Evolutionary conservation across 805 yeast species (phyloP).

Genomic region (Yarrowia sp.): DNA sequence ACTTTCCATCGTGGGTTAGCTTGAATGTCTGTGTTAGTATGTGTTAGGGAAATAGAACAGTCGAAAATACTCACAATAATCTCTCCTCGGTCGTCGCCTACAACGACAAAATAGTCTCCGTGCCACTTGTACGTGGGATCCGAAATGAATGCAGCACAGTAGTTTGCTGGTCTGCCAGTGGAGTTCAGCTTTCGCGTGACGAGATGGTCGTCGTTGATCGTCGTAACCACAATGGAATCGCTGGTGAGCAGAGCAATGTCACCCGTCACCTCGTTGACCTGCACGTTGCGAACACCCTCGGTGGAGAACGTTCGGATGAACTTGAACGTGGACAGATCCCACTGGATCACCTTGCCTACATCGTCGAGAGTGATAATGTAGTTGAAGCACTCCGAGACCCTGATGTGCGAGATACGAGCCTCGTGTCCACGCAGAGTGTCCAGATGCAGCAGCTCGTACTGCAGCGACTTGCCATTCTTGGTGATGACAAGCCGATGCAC

Average conservation of each 20-base stretch:
- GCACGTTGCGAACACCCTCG: slow-evolving; percentile 11
- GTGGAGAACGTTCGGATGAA: slow-evolving; percentile 8
- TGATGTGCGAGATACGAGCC: neutral
- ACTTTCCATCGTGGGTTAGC: slow-evolving; percentile 14
- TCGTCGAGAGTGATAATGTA: slow-evolving; percentile 13
- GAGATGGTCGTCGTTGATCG: slow-evolving; percentile 19
- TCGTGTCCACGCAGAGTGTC: slow-evolving; percentile 24
- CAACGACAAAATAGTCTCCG: neutral
- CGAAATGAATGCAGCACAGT: slow-evolving; percentile 22
- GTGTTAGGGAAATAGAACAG: neutral
- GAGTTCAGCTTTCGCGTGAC: neutral
- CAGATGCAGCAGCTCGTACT: slow-evolving; percentile 3
- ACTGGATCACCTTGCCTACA: slow-evolving; percentile 11
- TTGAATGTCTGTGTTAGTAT: slow-evolving; percentile 22
- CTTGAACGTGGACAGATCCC: slow-evolving; percentile 16
- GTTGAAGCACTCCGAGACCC: slow-evolving; percentile 15
- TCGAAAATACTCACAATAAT: neutral
- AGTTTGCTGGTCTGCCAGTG: slow-evolving; percentile 17
- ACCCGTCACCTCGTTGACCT: slow-evolving; percentile 8
- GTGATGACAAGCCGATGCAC: slow-evolving; percentile 9
- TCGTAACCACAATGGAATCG: neutral
- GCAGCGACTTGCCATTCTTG: neutral
- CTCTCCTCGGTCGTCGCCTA: slow-evolving; percentile 20
- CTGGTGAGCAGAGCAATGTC: slow-evolving; percentile 12
- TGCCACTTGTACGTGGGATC: slow-evolving; percentile 24